phyloP scores from a whole-genome alignment of 2,329 filamentous ascomycete species.

The Fusarium sp. region DNA sequence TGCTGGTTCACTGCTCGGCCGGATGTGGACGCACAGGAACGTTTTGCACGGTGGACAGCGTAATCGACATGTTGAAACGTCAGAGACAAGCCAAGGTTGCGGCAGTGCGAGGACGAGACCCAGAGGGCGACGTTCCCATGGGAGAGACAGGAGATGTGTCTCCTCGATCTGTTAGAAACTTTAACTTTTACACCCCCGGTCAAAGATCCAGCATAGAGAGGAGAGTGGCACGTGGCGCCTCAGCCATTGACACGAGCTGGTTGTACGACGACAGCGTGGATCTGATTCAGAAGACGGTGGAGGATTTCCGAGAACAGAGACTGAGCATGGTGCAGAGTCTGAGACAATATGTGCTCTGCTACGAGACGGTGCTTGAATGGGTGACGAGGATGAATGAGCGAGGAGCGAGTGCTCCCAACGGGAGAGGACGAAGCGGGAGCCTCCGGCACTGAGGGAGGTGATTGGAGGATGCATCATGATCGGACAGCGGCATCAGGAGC shows the following conservation, averaged over 20 bases:
- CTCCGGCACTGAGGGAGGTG: conserved; percentile 42
- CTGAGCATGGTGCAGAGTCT: conserved; percentile 97
- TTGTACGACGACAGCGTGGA: conserved; percentile 78
- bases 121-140: conserved; percentile 63
- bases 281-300: conserved; percentile 86
- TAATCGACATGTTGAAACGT: conserved; percentile 96
- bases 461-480: conserved; percentile 27
- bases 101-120: conserved; percentile 32
- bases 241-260: conserved; percentile 68
- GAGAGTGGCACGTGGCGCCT: conserved; percentile 10
- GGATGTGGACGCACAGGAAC: conserved; percentile 96
- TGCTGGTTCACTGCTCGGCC: conserved; percentile 95
- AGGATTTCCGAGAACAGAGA: conserved; percentile 88
- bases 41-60: conserved; percentile 95
- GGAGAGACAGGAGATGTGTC: conserved; percentile 46
- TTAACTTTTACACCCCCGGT: conserved; percentile 36
- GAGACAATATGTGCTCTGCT: conserved; percentile 94
- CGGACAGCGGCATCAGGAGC: conserved; percentile 26
- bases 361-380: conserved; percentile 95
- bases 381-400: conserved; percentile 63
- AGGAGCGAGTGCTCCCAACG: conserved; percentile 26
- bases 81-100: conserved; percentile 65
- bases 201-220: conserved; percentile 31
- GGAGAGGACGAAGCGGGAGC: conserved; percentile 48
- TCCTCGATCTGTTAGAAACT: conserved; percentile 41